These are phyloP conservation scores for Yarrowia sp. DNA, from an alignment of 805 yeast species.

Conservation along the genomic window DNA sequence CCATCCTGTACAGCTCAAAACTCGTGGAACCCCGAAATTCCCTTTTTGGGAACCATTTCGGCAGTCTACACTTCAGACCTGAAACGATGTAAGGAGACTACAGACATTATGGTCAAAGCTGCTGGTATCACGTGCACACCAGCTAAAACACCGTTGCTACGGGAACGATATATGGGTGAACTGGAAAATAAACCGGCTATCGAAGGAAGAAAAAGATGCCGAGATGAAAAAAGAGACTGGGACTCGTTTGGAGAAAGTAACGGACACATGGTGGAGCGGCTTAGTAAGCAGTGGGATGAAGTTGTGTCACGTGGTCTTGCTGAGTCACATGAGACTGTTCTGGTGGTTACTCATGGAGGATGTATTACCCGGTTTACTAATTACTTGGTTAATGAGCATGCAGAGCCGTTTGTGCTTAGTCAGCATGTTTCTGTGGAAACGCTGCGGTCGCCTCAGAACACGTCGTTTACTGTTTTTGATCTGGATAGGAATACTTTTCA, in stretches of 20 bases:
- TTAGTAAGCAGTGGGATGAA: constrained; percentile 46
- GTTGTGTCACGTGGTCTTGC: constrained; percentile 44
- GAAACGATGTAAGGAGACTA: constrained; percentile 48
- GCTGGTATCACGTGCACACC: constrained; percentile 35
- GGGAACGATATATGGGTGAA: constrained; percentile 78
- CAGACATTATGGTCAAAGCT: constrained; percentile 42
- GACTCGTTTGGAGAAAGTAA: constrained; percentile 64
- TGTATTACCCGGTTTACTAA: constrained; percentile 61
- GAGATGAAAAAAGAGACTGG: constrained; percentile 55
- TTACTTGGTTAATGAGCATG: constrained; percentile 45
- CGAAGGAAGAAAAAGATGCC: constrained; percentile 58
- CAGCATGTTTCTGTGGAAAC: constrained; percentile 44
- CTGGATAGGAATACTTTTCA: constrained; percentile 41
- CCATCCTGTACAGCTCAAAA: no score
- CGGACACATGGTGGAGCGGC: constrained; percentile 45
- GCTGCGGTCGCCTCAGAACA: constrained; percentile 65
- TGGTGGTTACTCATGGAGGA: constrained; percentile 79
- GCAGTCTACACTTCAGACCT: constrained; percentile 53
- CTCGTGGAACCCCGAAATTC: constrained; percentile 43
- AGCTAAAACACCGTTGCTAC: constrained; percentile 40
- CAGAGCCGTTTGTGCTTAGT: constrained; percentile 41
- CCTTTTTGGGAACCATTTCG: not conserved
- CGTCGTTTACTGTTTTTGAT: constrained; percentile 69
- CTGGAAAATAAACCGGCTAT: constrained; percentile 70
- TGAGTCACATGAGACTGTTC: constrained; percentile 41